These are phyloP conservation scores for Venturia asperata DNA, from an alignment of 2,329 filamentous ascomycete genomes.

Conservation along the genomic window DNA sequence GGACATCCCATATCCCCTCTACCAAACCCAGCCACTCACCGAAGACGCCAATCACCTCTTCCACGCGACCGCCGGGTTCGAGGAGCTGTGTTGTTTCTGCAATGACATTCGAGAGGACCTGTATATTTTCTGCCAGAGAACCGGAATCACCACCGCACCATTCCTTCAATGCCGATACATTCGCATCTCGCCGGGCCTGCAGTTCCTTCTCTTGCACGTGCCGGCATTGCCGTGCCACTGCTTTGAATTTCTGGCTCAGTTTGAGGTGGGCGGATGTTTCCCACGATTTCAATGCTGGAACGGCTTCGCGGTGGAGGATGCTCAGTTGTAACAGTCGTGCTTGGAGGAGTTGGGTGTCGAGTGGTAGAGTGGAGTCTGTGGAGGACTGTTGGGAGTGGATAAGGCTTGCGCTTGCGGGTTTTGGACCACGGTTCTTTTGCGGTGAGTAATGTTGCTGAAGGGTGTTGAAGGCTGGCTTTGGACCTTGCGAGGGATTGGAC, in stretches of 20 bases:
- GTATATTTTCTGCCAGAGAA: slow-evolving; percentile 31
- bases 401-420: slow-evolving; percentile 18
- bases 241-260: slow-evolving; percentile 31
- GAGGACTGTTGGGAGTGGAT: slow-evolving; percentile 18
- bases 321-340: slow-evolving; percentile 35
- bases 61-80: slow-evolving; percentile 29
- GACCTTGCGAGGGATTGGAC: not conserved
- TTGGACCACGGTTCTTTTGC: slow-evolving; percentile 15
- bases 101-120: slow-evolving; percentile 31
- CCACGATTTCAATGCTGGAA: slow-evolving; percentile 27
- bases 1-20: slow-evolving; percentile 27
- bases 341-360: slow-evolving; percentile 30
- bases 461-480: slow-evolving; percentile 17
- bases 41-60: slow-evolving; percentile 28
- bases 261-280: slow-evolving; percentile 28
- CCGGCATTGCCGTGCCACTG: slow-evolving; percentile 32
- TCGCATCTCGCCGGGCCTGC: slow-evolving; percentile 32
- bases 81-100: slow-evolving; percentile 32
- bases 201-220: slow-evolving; percentile 32
- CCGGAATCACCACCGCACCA: slow-evolving; percentile 29
- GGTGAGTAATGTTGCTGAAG: slow-evolving; percentile 21
- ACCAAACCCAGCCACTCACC: slow-evolving; percentile 29
- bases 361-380: not conserved
- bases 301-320: slow-evolving; percentile 29
- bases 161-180: slow-evolving; percentile 31